Percentiles rank a stretch among this genome's conserved stretches.
Conservation (phyloP, 1,284 basidiomycete genomes). For the Dichomitus squalens region DNA sequence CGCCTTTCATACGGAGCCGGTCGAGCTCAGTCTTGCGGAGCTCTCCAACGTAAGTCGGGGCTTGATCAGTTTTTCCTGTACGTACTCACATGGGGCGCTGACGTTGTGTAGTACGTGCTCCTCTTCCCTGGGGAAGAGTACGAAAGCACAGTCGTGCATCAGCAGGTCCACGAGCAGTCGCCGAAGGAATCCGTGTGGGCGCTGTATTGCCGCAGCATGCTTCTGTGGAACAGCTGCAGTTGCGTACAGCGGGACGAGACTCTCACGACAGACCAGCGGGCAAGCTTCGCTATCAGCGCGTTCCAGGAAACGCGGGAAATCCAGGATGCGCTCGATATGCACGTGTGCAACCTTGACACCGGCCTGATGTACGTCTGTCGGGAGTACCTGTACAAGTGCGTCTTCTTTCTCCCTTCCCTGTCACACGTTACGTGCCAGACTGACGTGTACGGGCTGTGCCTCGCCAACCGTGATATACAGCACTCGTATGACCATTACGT, state of each 20-base stretch:
- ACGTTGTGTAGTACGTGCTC: slow-evolving; percentile 44
- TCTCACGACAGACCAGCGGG: slow-evolving; percentile 50
- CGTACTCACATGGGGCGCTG: not conserved
- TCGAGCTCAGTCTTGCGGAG: slow-evolving; percentile 58
- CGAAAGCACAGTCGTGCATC: slow-evolving; percentile 45
- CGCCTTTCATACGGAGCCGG: slow-evolving; percentile 58
- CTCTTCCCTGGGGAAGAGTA: slow-evolving; percentile 65
- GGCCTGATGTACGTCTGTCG: slow-evolving; percentile 65
- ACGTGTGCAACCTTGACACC: slow-evolving; percentile 69
- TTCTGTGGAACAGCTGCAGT: slow-evolving; percentile 72
- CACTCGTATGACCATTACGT: slow-evolving; percentile 67
- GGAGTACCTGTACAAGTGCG: slow-evolving; percentile 77
- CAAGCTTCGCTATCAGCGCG: slow-evolving; percentile 60
- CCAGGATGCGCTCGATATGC: slow-evolving; percentile 63
- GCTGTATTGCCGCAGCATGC: slow-evolving; percentile 75
- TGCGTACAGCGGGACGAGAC: slow-evolving; percentile 44
- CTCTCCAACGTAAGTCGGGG: slow-evolving; percentile 58
- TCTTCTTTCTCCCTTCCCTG: slow-evolving; percentile 25
- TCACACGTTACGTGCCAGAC: slow-evolving; percentile 7
- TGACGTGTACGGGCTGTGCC: slow-evolving; percentile 9
- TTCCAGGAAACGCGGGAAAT: slow-evolving; percentile 65
- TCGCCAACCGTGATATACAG: slow-evolving; percentile 38
- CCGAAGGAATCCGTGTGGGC: slow-evolving; percentile 79
- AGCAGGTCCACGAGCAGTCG: slow-evolving; percentile 43
- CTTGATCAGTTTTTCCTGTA: slow-evolving; percentile 2